Evolutionary conservation across 2,329 filamentous ascomycete species (phyloP).

Genomic region (Colletotrichum chrysophilum): DNA sequence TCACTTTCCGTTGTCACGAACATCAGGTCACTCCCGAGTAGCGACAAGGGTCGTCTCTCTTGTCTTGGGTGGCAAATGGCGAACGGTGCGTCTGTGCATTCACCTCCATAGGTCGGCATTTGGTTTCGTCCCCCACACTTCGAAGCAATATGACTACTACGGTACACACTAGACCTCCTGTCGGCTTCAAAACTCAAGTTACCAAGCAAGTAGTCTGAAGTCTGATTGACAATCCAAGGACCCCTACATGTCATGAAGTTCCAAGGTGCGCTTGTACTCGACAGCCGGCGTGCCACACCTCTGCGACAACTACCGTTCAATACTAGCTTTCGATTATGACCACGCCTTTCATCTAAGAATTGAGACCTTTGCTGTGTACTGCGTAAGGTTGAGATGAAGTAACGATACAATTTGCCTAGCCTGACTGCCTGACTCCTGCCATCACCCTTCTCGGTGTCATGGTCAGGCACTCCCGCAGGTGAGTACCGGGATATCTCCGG

Average conservation of each 20-base stretch:
- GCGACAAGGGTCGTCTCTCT: neutral
- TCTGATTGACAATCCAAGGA: neutral
- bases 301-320: neutral
- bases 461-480: neutral
- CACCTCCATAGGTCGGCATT: neutral
- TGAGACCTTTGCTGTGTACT: neutral
- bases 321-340: neutral
- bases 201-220: neutral
- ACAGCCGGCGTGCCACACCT: neutral
- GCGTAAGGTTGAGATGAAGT: neutral
- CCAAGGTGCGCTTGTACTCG: neutral
- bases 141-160: neutral
- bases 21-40: neutral
- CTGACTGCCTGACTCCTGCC: neutral
- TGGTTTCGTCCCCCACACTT: neutral
- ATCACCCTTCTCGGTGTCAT: neutral
- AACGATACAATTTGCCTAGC: neutral
- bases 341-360: neutral
- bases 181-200: neutral
- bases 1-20: neutral
- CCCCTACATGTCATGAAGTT: neutral
- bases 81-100: conserved; percentile 10
- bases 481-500: neutral
- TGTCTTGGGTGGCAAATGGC: neutral
- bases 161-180: neutral